Evolutionary conservation across 2,329 filamentous ascomycete genomes (phyloP).

Genomic region (Botrytis fragariae): DNA sequence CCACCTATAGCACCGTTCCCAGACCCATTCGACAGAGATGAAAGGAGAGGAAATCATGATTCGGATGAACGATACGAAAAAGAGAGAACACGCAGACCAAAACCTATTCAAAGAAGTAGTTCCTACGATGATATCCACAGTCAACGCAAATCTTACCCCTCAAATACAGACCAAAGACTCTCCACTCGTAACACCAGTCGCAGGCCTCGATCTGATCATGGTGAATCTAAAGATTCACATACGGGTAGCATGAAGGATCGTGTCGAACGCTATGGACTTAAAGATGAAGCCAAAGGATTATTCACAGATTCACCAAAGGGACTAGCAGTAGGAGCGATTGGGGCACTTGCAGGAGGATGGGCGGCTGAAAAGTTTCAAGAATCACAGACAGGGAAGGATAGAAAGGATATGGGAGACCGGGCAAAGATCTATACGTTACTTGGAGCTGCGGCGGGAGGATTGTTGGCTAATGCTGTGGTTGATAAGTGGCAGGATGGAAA

Average conservation of each 20-base stretch:
- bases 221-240: background rate
- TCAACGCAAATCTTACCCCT: background rate
- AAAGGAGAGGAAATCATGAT: background rate
- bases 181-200: background rate
- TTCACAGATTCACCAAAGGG: conserved; percentile 30
- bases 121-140: conserved; percentile 16
- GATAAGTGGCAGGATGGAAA: conserved; percentile 30
- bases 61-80: background rate
- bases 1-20: background rate
- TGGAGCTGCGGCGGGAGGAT: conserved; percentile 33
- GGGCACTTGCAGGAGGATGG: conserved; percentile 34
- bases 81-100: background rate
- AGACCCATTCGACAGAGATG: background rate
- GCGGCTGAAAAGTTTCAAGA: conserved; percentile 29
- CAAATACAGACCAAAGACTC: background rate
- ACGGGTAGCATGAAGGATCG: background rate
- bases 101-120: background rate
- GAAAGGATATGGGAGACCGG: conserved; percentile 20
- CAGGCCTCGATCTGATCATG: background rate
- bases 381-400: conserved; percentile 23
- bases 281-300: conserved; percentile 28
- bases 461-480: conserved; percentile 32
- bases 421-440: conserved; percentile 30
- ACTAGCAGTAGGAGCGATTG: conserved; percentile 27
- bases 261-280: conserved; percentile 16